A percentile compares a stretch with the other conserved stretches of the same genome.
Conservation (phyloP, 1,284 basidiomycete species). For the Rhodofomes roseus region DNA sequence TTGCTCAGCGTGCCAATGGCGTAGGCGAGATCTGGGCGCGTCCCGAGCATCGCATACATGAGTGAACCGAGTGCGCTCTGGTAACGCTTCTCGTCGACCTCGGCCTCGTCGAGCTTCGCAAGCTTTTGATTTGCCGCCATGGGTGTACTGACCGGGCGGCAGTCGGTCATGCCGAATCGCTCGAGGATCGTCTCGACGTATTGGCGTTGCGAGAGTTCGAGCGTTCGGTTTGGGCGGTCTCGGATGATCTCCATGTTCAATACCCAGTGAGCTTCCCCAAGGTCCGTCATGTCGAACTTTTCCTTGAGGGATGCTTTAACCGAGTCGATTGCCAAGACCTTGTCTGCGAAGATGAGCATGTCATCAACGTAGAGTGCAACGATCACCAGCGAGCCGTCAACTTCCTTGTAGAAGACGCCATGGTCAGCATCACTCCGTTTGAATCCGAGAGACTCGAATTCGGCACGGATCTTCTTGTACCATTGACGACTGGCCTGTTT, state of each 20-base stretch:
- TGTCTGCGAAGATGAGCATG: slow-evolving; percentile 21
- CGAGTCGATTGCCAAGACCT: slow-evolving; percentile 11
- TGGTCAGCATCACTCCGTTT: slow-evolving; percentile 21
- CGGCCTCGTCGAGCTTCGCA: background rate
- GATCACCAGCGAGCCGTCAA: slow-evolving; percentile 18
- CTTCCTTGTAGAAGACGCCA: slow-evolving; percentile 24
- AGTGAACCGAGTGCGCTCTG: slow-evolving; percentile 17
- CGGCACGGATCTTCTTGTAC: slow-evolving; percentile 18
- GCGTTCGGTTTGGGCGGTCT: slow-evolving; percentile 21
- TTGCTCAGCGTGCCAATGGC: background rate
- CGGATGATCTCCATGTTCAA: slow-evolving; percentile 31
- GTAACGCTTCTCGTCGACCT: background rate
- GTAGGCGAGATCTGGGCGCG: slow-evolving; percentile 23
- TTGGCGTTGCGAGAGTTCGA: slow-evolving; percentile 25
- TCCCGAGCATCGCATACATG: slow-evolving; percentile 34
- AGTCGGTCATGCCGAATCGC: slow-evolving; percentile 19
- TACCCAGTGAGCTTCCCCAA: slow-evolving; percentile 29
- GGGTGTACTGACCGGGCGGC: slow-evolving; percentile 18
- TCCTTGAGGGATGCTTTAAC: slow-evolving; percentile 21
- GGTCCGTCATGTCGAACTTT: slow-evolving; percentile 27
- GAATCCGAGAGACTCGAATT: slow-evolving; percentile 22
- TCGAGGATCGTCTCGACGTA: slow-evolving; percentile 29
- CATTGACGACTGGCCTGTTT: slow-evolving; percentile 27
- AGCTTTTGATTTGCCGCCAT: background rate
- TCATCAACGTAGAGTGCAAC: slow-evolving; percentile 33